phyloP scores from a whole-genome alignment of 441 rosid species.

The Erysimum pusillum region DNA sequence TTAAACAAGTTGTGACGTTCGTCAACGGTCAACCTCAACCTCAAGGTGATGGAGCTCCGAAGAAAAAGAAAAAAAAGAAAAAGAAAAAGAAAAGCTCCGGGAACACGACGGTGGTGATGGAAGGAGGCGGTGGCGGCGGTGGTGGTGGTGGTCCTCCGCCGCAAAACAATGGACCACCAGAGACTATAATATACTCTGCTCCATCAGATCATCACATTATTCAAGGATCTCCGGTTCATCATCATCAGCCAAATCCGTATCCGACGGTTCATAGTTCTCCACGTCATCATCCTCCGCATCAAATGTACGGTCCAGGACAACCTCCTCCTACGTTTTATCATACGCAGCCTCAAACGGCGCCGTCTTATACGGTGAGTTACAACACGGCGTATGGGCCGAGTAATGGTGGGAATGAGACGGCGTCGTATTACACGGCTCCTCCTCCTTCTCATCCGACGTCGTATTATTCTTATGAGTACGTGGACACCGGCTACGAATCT shows the following conservation, averaged over 20 bases:
- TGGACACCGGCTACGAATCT: slow-evolving; percentile 52
- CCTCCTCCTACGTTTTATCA: slow-evolving; percentile 44
- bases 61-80: slow-evolving; percentile 77
- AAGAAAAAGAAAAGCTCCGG: slow-evolving; percentile 53
- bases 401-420: slow-evolving; percentile 37
- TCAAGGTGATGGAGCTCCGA: slow-evolving; percentile 47
- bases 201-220: slow-evolving; percentile 36
- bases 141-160: slow-evolving; percentile 49
- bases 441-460: slow-evolving; percentile 49
- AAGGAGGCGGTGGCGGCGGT: slow-evolving; percentile 38
- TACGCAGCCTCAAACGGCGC: slow-evolving; percentile 49
- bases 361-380: slow-evolving; percentile 60
- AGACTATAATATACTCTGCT: slow-evolving; percentile 48
- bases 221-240: slow-evolving; percentile 10
- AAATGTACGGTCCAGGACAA: slow-evolving; percentile 37
- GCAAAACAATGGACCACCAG: slow-evolving; percentile 39
- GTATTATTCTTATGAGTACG: slow-evolving; percentile 58
- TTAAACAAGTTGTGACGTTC: slow-evolving; percentile 44
- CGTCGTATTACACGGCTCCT: slow-evolving; percentile 55
- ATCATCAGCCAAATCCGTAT: slow-evolving; percentile 29
- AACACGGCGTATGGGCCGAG: slow-evolving; percentile 50
- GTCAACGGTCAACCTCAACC: slow-evolving; percentile 50
- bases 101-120: slow-evolving; percentile 48
- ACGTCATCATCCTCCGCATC: slow-evolving; percentile 44
- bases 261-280: slow-evolving; percentile 60